Base-by-base conservation (phyloP, 768 basidiomycete genomes). In the Agrocybe pediades region DNA sequence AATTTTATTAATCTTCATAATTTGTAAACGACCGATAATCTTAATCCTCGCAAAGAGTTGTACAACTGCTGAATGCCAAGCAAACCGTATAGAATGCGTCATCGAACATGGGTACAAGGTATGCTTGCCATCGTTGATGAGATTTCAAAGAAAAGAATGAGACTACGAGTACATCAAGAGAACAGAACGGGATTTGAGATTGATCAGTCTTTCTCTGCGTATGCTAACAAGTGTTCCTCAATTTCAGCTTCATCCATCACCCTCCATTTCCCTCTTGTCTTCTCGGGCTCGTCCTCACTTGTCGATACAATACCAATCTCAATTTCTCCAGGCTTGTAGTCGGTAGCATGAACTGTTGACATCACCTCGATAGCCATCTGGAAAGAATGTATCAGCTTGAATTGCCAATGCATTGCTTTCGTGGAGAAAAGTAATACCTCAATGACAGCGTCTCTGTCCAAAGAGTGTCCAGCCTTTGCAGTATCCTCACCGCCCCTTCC, bases 321-420 rank as follows among this genome's bases (percentile, higher is more conserved):
- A 63, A 98, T 91, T 71, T 98, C 97, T 9, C 85, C 86, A 0
- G 92, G 78, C 71, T 98, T 99, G 77, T 94, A 97, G 68, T 99
- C 97, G 1, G 95, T 97, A 33, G 93, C 87, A 64, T 96, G 91
- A 21, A 98, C 94, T 0, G 85, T 89, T 42, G 93, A 95, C 79
- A 98, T 91, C 11, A 87, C 86, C 69, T 98, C 95, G 49, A 98
- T 95, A 0, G 94, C 95, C 74, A 95, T 83, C 93, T 96, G 60
- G 23, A 49, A 26, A 2, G 33, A 21, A 45, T 15, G 23, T 57
- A 24, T 58, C 33, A 30, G 19, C 20, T 45, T 39, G 40, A 17
- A 33, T 9, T 19, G 2, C 33, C 20, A 29, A 21, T 25, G 33
- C n/a, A n/a, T 30, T 17, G n/a, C 20, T 6, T 9, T 19, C 29